Conservation (phyloP, 495 filamentous ascomycete species). For the Penicillium cinerascens region DNA sequence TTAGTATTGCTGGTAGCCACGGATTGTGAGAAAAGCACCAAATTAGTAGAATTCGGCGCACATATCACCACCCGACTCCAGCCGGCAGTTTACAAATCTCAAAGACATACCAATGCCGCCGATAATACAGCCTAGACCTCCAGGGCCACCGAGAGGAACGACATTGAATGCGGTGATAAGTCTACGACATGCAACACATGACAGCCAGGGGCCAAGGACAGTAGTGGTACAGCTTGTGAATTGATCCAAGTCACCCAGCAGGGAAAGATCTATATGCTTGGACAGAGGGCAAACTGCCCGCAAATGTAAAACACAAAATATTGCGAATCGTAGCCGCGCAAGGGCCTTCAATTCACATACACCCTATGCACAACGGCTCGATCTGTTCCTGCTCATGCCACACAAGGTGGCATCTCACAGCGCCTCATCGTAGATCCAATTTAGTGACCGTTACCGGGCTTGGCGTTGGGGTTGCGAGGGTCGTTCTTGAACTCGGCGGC, state of each 20-base stretch:
- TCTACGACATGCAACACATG: background rate
- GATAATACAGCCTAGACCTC: background rate
- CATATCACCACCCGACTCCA: background rate
- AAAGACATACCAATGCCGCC: background rate
- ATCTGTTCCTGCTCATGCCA: conserved; percentile 14
- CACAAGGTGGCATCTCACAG: conserved; percentile 16
- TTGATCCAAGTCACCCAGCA: conserved; percentile 40
- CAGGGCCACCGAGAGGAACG: no score
- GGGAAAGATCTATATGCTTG: conserved; percentile 45
- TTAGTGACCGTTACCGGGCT: conserved; percentile 49
- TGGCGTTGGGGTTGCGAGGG: conserved; percentile 77
- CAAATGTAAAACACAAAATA: conserved; percentile 25
- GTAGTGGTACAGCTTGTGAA: conserved; percentile 46
- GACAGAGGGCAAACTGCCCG: conserved; percentile 39
- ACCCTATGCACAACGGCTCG: conserved; percentile 10
- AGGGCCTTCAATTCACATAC: conserved; percentile 5
- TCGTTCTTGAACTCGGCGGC: conserved; percentile 94
- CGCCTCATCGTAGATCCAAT: conserved; percentile 16
- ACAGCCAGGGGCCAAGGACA: background rate
- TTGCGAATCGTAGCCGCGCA: conserved; percentile 18
- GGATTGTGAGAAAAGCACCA: background rate
- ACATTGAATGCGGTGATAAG: background rate
- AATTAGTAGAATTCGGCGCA: background rate
- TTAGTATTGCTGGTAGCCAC: background rate
- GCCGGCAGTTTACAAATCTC: background rate